Base-by-base conservation (phyloP, 768 basidiomycete genomes). In the Cytidiella melzeri region DNA sequence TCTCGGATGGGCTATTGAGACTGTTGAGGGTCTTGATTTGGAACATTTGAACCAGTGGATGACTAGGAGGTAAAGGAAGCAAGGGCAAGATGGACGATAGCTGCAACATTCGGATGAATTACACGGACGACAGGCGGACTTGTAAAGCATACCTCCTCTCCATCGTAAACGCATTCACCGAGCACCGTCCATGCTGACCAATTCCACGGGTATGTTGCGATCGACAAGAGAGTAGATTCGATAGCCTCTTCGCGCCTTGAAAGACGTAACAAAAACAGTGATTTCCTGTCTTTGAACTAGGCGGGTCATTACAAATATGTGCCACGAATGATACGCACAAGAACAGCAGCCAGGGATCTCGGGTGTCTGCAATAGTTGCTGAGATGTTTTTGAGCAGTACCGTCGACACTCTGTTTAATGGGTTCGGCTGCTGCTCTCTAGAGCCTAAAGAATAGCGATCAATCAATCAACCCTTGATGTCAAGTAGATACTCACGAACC, bases 141-240 rank as follows among this genome's bases (percentile, higher is more conserved):
- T 47, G 48, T 27, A 15, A 26, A 18, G 56, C 63, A 30, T 47
- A 93, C 93, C 83, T 95, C 91, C 69, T 92, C 89, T 13, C 81
- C 81, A 54, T 92, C 90, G 12, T 80, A 78, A 26, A 93, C 75
- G 61, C 88, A 87, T 46, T 80, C 81, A 2, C 78, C 77, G n/a
- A 98, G 72, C 38, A 92, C 74, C 6, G 77, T 69, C 93, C 93
- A 98, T n/a, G 82, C 72, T 23, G 88, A 87, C 93, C 94, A 98
- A 62, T 97, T 97, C 83, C 90, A 97, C 11, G 88, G 85, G 59
- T 84, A 90, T 4, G 75, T 74, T 30, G 76, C 73, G 38, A 95
- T 83, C 11, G 92, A 93, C 27, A 80, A 67, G 15, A 96, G 71
- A 12, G 81, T 77, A 56, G 73, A 76, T 62, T 94, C 92, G 11